phyloP scores from a whole-genome alignment of 2,329 filamentous ascomycete species.

The Pestalotiopsis sp. region DNA sequence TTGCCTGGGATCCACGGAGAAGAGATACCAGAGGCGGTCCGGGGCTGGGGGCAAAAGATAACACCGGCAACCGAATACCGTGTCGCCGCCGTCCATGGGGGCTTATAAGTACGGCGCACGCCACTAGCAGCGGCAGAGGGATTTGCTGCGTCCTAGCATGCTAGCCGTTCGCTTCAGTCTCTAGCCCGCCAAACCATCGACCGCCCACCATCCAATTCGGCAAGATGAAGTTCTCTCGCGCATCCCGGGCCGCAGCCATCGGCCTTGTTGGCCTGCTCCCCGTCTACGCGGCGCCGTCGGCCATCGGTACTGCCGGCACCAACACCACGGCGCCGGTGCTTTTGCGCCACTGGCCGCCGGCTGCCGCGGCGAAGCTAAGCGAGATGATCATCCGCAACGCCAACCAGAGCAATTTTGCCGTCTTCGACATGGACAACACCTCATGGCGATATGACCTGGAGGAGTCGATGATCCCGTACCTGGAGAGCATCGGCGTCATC shows the following conservation, averaged over 20 bases:
- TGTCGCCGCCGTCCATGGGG: neutral
- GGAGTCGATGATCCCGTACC: constrained; percentile 44
- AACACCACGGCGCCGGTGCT: neutral
- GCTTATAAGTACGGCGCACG: neutral
- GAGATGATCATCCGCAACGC: constrained; percentile 41
- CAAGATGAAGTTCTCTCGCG: constrained; percentile 8
- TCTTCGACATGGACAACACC: constrained; percentile 51
- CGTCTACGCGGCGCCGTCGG: neutral
- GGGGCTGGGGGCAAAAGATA: neutral
- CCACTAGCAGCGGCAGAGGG: neutral
- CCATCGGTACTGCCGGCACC: neutral
- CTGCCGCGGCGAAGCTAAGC: constrained; percentile 36
- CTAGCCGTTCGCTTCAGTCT: neutral
- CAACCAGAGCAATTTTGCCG: constrained; percentile 39
- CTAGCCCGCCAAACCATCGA: neutral
- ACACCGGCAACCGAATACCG: neutral
- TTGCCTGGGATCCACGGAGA: neutral
- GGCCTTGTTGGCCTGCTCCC: neutral
- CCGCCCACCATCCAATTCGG: neutral
- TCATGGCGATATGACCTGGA: constrained; percentile 44
- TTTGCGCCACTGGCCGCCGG: constrained; percentile 36
- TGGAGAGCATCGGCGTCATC: constrained; percentile 43
- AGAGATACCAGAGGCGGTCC: neutral
- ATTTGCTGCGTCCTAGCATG: neutral
- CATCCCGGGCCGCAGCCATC: neutral